Evolutionary conservation across 345 rosid genomes (phyloP).

Genomic region (Acer saccharum): DNA sequence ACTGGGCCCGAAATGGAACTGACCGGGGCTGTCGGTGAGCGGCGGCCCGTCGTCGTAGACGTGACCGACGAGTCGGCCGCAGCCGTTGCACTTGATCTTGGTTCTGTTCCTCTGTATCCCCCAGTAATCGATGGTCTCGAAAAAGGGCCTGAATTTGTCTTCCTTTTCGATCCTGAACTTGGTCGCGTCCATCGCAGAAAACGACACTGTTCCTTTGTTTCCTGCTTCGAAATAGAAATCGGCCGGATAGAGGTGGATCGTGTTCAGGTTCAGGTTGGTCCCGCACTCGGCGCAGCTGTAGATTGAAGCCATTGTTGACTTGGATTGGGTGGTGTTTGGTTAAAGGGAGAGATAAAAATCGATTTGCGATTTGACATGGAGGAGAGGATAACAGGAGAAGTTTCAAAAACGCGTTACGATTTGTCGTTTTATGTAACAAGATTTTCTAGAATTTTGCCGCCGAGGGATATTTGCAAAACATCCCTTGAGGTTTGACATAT

Average conservation of each 20-base stretch:
- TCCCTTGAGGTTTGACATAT: too few species aligned
- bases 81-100: constrained; percentile 65
- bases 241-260: constrained; percentile 57
- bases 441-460: neutral
- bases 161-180: constrained; percentile 76
- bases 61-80: constrained; percentile 58
- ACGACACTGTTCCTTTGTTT: constrained; percentile 77
- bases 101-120: constrained; percentile 79
- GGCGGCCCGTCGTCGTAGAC: constrained; percentile 93
- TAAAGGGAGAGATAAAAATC: constrained; percentile 12
- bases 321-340: constrained; percentile 15
- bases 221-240: constrained; percentile 95
- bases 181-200: constrained; percentile 65
- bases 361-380: neutral
- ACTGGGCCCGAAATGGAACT: constrained; percentile 81
- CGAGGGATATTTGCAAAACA: neutral
- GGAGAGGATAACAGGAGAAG: neutral
- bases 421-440: neutral
- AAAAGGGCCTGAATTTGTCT: constrained; percentile 81
- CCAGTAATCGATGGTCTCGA: constrained; percentile 87
- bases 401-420: neutral
- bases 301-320: constrained; percentile 48
- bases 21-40: constrained; percentile 59
- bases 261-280: constrained; percentile 61
- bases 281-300: constrained; percentile 80